Conservation (phyloP, 2,329 filamentous ascomycete genomes). For the Colletotrichum lindemuthianum region DNA sequence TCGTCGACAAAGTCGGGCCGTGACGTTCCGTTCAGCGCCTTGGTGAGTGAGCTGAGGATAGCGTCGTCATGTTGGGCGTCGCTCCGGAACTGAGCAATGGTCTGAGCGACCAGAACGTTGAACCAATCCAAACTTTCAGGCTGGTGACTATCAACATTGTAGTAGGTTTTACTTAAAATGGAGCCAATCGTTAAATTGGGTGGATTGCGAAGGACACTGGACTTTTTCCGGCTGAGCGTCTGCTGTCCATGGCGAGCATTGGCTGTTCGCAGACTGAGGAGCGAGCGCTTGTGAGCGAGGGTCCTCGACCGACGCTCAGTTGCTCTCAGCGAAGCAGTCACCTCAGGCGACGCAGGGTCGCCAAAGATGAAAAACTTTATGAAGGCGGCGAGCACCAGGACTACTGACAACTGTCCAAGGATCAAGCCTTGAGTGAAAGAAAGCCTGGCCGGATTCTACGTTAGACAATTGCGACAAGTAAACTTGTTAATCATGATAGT, state of each 20-base stretch:
- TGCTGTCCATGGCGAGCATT: conserved; percentile 52
- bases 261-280: conserved; percentile 68
- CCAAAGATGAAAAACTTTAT: conserved; percentile 99
- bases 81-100: conserved; percentile 92
- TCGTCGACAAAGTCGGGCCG: conserved; percentile 93
- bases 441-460: conserved; percentile 60
- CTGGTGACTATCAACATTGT: conserved; percentile 94
- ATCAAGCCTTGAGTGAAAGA: conserved; percentile 96
- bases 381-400: conserved; percentile 90
- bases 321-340: conserved; percentile 79
- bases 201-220: conserved; percentile 76
- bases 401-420: conserved; percentile 91
- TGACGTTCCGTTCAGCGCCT: conserved; percentile 84
- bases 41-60: conserved; percentile 85
- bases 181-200: conserved; percentile 88
- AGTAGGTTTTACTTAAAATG: conserved; percentile 96
- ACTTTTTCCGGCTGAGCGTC: conserved; percentile 71
- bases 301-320: conserved; percentile 79
- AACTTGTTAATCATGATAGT: no score
- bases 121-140: conserved; percentile 99
- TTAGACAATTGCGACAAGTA: no score
- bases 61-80: conserved; percentile 93
- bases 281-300: conserved; percentile 79
- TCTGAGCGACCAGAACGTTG: conserved; percentile 96
- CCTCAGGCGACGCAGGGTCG: conserved; percentile 85